Percentiles rank a stretch among this genome's conserved stretches.
Evolutionary conservation across 208 protist genomes (phyloP).

Genomic region (Crithidia mellificae): DNA sequence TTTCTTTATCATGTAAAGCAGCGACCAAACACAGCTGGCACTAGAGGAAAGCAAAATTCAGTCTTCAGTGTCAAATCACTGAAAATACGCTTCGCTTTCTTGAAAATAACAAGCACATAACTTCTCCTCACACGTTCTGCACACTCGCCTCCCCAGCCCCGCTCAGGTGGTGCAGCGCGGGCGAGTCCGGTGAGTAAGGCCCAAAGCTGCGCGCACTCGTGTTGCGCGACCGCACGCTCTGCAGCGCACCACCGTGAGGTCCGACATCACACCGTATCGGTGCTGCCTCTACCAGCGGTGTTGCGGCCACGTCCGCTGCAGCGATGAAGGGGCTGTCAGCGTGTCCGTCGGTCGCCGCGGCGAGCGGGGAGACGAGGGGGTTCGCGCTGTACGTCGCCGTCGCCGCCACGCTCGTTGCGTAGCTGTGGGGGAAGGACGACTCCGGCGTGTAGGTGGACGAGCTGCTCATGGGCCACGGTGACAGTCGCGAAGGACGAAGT

Average conservation of each 20-base stretch:
- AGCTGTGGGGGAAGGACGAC: not conserved
- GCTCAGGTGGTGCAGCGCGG: not conserved
- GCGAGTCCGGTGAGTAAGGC: constrained; percentile 1
- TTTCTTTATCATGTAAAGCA: no score
- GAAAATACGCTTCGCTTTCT: no score
- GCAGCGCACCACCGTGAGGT: not conserved
- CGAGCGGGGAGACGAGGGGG: not conserved
- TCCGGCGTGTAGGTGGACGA: not conserved
- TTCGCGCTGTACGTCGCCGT: not conserved
- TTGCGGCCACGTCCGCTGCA: no score
- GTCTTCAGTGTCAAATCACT: no score
- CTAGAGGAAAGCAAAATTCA: no score
- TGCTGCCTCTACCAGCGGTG: not conserved
- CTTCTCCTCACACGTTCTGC: not conserved
- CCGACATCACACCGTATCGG: not conserved
- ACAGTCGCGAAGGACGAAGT: not conserved
- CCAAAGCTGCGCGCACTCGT: not conserved
- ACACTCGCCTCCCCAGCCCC: not conserved
- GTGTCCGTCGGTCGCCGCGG: not conserved
- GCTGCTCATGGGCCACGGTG: not conserved
- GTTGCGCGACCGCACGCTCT: constrained; percentile 13
- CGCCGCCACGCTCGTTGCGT: not conserved
- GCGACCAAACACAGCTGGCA: no score
- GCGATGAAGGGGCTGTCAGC: not conserved
- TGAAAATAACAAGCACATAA: not conserved